A percentile compares a stretch with the other conserved stretches of the same genome.
Evolutionary conservation across 208 protist species (phyloP).

Genomic region (Trypanosoma avium): DNA sequence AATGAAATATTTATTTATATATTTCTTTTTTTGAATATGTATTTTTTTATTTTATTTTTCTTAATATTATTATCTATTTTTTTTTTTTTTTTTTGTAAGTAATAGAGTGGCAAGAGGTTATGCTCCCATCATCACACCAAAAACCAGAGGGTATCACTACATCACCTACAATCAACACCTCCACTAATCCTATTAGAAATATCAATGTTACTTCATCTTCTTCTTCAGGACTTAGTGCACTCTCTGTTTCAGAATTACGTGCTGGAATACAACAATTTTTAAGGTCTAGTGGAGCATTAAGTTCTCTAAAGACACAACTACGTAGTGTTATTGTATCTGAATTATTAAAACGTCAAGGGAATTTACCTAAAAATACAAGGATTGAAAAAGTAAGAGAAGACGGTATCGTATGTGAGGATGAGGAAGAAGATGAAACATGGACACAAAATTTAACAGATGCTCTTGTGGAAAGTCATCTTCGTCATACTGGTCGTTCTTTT

Average conservation of each 20-base stretch:
- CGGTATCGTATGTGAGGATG: constrained; percentile 4
- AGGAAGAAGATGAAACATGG: constrained; percentile 35
- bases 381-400: neutral
- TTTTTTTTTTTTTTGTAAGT: constrained; percentile 7
- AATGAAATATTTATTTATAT: constrained; percentile 5
- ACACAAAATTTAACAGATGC: constrained; percentile 58
- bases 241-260: constrained; percentile 65
- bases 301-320: constrained; percentile 84
- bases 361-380: constrained; percentile 10
- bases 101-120: neutral
- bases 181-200: neutral
- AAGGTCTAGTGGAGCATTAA: constrained; percentile 59
- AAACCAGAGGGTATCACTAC: neutral
- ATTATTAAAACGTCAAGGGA: constrained; percentile 44
- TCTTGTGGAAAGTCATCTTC: constrained; percentile 83
- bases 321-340: constrained; percentile 76
- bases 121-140: constrained; percentile 5
- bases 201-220: too few relatives aligned
- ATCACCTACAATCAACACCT: neutral
- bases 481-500: constrained; percentile 63
- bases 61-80: constrained; percentile 19
- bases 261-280: constrained; percentile 79
- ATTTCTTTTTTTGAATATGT: constrained; percentile 12
- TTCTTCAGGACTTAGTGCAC: constrained; percentile 2
- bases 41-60: constrained; percentile 15